Conservation (phyloP, 2,329 filamentous ascomycete species). For the Pleoardoris graminearum region DNA sequence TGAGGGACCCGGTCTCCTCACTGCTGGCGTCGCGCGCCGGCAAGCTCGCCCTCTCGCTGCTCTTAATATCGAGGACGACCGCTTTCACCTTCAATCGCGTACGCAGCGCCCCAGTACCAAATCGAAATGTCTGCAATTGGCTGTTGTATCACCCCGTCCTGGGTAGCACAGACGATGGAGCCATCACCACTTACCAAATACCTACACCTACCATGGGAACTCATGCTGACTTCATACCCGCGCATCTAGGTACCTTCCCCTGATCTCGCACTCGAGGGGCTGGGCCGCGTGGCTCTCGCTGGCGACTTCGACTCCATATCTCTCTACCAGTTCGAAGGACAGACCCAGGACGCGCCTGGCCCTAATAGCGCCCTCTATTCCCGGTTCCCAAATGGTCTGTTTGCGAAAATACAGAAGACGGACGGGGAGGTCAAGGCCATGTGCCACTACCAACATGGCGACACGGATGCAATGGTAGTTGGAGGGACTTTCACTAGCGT, state of each 20-base stretch:
- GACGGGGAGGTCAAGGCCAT: conserved; percentile 87
- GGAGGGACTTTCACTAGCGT: conserved; percentile 96
- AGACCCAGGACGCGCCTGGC: conserved; percentile 68
- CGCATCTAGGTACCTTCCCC: conserved; percentile 68
- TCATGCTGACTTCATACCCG: too few relatives aligned
- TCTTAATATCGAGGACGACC: conserved; percentile 25
- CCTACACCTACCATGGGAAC: too few relatives aligned
- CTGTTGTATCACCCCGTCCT: too few relatives aligned
- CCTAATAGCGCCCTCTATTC: conserved; percentile 81
- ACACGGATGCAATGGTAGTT: conserved; percentile 75
- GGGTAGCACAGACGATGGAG: too few relatives aligned
- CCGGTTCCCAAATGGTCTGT: conserved; percentile 81
- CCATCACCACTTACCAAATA: too few relatives aligned
- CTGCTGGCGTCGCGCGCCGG: conserved; percentile 43
- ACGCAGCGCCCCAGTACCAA: too few relatives aligned
- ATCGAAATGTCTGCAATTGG: too few relatives aligned
- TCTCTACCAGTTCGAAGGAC: conserved; percentile 81
- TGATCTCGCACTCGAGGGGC: conserved; percentile 74
- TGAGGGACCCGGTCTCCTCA: conserved; percentile 45
- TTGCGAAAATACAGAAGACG: conserved; percentile 72
- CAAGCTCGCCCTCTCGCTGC: conserved; percentile 42
- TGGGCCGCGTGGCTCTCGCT: conserved; percentile 82
- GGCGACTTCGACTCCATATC: conserved; percentile 93
- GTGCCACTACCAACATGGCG: conserved; percentile 76
- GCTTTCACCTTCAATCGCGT: conserved; percentile 61